Evolutionary conservation across 176 grass and related monocot genomes (phyloP), one percentile per base, ranked within the genome.

Genomic region (Cocos nucifera): DNA sequence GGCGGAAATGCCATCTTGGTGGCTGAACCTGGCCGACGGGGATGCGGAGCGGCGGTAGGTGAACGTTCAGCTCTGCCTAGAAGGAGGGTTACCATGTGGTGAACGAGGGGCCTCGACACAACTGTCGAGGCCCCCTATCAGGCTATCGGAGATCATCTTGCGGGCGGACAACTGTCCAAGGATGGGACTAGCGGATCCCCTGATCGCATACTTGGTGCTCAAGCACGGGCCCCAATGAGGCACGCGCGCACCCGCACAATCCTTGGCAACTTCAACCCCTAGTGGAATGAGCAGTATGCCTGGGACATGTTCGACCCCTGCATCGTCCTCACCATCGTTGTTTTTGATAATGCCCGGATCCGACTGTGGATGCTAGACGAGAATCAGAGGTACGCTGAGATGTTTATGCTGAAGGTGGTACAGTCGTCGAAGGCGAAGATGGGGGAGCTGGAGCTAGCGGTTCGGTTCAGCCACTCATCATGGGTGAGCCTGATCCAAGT

Each of bases 241-340:
- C 21, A 1, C 21, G 84, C 93, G 3, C 87, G 93, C 51, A 98
- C 87, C 2, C 87, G 93, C 60, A 92, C 93, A 60, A 89, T 98
- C 58, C 67, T 92, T 5, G 87, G 92, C 59, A 81, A 98, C 70
- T 98, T 98, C 84, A 98, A 98, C 71, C 87, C 93, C 12, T 78
- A 81, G 49, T 98, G 93, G 93, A 98, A 98, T 59, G 87, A 98
- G 79, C 93, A 98, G 87, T 92, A 89, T 51, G 84, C 87, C 4
- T 98, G 93, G 93, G 93, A 98, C 73, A 87, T 98, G 3, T 98
- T 92, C 70, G 93, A 98, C 52, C 93, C 87, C 5, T 98, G 93
- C 79, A 98, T 87, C 22, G 93, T 98, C 25, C 85, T 98, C 76
- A 88, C 93, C 61, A 70, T 98, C 58, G 93, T 80, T 24, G 87